These are phyloP conservation scores for Fremontodendron californicum DNA, from an alignment of 345 rosid species.

Conservation along the genomic window DNA sequence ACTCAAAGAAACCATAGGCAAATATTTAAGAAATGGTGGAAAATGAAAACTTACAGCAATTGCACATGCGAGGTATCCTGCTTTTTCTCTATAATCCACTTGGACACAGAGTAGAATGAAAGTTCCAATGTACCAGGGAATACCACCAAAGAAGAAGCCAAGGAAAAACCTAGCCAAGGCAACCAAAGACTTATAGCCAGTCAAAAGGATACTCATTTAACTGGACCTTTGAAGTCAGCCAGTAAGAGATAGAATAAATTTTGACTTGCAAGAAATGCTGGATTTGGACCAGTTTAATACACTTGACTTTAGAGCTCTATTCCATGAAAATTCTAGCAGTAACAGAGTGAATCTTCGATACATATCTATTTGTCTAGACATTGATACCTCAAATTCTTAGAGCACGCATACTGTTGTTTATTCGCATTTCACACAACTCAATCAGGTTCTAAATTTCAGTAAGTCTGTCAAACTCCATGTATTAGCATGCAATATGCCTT, in stretches of 20 bases:
- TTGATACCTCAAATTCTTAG: not conserved
- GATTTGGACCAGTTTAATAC: not conserved
- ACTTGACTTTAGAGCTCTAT: not conserved
- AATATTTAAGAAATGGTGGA: not conserved
- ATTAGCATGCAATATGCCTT: not conserved
- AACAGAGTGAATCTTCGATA: not conserved
- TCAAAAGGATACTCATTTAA: not conserved
- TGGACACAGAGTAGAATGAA: slow-evolving; percentile 46
- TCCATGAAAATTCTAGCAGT: not conserved
- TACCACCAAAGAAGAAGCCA: slow-evolving; percentile 82
- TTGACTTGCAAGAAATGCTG: not conserved
- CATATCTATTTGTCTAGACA: not conserved
- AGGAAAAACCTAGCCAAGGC: slow-evolving; percentile 49
- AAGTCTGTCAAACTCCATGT: not conserved
- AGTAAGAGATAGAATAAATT: not conserved
- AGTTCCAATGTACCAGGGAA: slow-evolving; percentile 84
- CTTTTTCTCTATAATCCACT: slow-evolving; percentile 74
- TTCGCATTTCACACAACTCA: not conserved
- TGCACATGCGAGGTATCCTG: slow-evolving; percentile 78
- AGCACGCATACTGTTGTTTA: not conserved
- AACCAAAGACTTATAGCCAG: not conserved
- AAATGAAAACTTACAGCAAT: slow-evolving; percentile 55
- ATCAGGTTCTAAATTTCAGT: not conserved
- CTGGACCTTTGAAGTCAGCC: not conserved
- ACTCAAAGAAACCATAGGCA: not conserved